phyloP scores from a whole-genome alignment of 805 yeast species.

The Saturnispora hagleri region DNA sequence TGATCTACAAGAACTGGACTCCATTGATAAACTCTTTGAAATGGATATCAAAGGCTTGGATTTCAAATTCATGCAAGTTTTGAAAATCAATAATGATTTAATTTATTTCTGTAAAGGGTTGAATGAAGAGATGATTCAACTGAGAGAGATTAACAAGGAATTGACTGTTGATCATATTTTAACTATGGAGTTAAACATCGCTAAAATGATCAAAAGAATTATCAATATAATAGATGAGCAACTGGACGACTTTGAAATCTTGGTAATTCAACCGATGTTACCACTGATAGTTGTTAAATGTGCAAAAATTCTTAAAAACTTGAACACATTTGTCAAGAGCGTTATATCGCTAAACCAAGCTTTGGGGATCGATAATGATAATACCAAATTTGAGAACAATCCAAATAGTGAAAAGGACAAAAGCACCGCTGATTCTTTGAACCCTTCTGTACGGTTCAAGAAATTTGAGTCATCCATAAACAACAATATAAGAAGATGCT shows the following conservation, averaged over 20 bases:
- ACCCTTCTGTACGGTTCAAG: conserved; percentile 11
- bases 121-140: conserved; percentile 4
- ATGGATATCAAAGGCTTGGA: conserved; percentile 15
- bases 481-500: conserved; percentile 14
- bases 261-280: conserved; percentile 20
- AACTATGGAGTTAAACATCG: conserved; percentile 24
- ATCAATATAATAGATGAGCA: conserved; percentile 24
- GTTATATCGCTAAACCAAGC: conserved; percentile 19
- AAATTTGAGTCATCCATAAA: conserved; percentile 19
- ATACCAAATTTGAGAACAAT: conserved; percentile 1
- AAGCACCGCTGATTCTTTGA: not conserved
- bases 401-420: not conserved
- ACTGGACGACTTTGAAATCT: conserved; percentile 23
- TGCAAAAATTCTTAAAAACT: conserved; percentile 16
- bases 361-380: conserved; percentile 3
- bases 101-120: conserved; percentile 10
- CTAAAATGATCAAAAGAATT: conserved; percentile 22
- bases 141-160: conserved; percentile 9
- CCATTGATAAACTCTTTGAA: conserved; percentile 10
- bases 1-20: conserved; percentile 12
- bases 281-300: conserved; percentile 22
- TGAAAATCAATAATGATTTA: conserved; percentile 20
- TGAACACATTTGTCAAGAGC: conserved; percentile 15
- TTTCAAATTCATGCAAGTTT: conserved; percentile 21
- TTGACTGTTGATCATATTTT: conserved; percentile 21